Conservation (phyloP, 345 rosid species). For the Gossypium herbaceum region DNA sequence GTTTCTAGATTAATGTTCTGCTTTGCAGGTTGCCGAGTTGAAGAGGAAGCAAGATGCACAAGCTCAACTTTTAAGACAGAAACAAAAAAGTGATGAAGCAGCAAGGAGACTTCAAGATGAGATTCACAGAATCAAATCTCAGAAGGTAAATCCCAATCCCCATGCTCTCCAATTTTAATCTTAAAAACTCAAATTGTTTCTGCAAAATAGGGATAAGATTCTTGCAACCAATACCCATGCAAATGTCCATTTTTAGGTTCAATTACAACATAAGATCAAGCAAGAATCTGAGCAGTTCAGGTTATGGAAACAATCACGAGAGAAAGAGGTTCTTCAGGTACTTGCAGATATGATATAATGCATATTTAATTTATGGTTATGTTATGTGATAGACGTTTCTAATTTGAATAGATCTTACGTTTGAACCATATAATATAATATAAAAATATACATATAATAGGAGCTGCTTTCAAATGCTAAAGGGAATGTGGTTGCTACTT, state of each 20-base stretch:
- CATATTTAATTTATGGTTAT: neutral
- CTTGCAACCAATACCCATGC: neutral
- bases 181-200: too few species aligned
- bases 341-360: neutral
- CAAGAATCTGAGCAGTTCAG: slow-evolving; percentile 17
- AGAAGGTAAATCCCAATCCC: neutral
- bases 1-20: slow-evolving; percentile 12
- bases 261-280: slow-evolving; percentile 15
- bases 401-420: neutral
- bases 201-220: neutral
- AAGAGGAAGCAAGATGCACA: slow-evolving; percentile 98
- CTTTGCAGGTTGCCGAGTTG: slow-evolving; percentile 67
- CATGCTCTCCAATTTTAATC: neutral
- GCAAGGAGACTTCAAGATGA: slow-evolving; percentile 80
- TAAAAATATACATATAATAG: neutral
- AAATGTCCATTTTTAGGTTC: slow-evolving; percentile 4
- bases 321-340: slow-evolving; percentile 98
- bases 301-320: slow-evolving; percentile 83
- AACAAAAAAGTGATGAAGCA: slow-evolving; percentile 94
- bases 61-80: slow-evolving; percentile 88
- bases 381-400: neutral
- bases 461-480: too few species aligned
- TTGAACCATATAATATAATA: neutral
- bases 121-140: slow-evolving; percentile 49
- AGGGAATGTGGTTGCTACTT: neutral